These are phyloP conservation scores for Trametes pubescens DNA, from an alignment of 1,284 basidiomycete species.

Conservation along the genomic window DNA sequence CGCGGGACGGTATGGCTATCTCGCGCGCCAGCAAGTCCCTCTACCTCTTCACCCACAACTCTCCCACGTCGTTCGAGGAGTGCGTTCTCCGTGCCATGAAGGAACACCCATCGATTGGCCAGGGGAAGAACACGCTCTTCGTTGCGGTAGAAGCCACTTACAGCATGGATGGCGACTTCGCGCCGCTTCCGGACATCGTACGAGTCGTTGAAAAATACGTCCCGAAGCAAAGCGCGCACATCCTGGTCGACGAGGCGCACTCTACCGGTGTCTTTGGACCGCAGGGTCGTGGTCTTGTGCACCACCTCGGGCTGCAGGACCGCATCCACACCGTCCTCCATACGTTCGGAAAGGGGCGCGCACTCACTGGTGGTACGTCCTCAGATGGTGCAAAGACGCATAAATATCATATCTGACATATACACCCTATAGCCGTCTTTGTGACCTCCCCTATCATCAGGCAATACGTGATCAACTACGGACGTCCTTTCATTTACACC, in stretches of 20 bases:
- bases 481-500: slow-evolving; percentile 87
- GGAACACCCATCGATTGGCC: slow-evolving; percentile 38
- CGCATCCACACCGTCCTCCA: slow-evolving; percentile 64
- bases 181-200: slow-evolving; percentile 67
- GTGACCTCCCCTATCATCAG: slow-evolving; percentile 74
- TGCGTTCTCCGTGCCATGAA: slow-evolving; percentile 50
- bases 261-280: slow-evolving; percentile 82
- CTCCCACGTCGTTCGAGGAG: slow-evolving; percentile 52
- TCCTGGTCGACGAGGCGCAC: slow-evolving; percentile 89
- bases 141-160: slow-evolving; percentile 66
- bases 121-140: slow-evolving; percentile 59
- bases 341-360: slow-evolving; percentile 70
- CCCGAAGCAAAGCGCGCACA: slow-evolving; percentile 62
- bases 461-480: slow-evolving; percentile 92
- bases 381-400: neutral
- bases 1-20: slow-evolving; percentile 85
- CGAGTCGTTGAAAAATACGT: slow-evolving; percentile 46
- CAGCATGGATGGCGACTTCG: slow-evolving; percentile 93
- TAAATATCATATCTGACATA: neutral
- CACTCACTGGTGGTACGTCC: slow-evolving; percentile 75
- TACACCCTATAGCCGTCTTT: slow-evolving; percentile 68
- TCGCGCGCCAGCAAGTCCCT: slow-evolving; percentile 54
- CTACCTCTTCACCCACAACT: slow-evolving; percentile 76
- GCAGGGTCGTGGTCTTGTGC: slow-evolving; percentile 74
- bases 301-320: slow-evolving; percentile 56